Percentiles rank a stretch among this genome's conserved stretches.
These are phyloP conservation scores for Phytopythium litorale DNA, from an alignment of 352 stramenopile genomes.

Conservation along the genomic window DNA sequence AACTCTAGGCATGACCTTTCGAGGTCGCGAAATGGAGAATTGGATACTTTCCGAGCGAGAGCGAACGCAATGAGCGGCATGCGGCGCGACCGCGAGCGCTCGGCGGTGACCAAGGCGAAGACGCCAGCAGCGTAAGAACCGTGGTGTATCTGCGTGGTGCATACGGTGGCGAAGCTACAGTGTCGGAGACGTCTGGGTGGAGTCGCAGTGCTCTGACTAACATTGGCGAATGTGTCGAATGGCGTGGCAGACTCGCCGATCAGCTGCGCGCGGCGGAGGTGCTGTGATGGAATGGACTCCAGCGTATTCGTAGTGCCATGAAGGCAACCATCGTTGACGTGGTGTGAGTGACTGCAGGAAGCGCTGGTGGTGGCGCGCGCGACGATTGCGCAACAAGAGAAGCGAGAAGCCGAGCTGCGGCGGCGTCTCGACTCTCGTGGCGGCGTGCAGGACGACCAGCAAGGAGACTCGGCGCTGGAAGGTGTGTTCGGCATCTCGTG, in stretches of 20 bases:
- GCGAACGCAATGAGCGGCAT: neutral
- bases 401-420: slow-evolving; percentile 54
- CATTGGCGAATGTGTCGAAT: neutral
- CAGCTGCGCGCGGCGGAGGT: slow-evolving; percentile 53
- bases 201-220: too few relatives aligned
- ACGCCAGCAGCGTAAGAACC: neutral
- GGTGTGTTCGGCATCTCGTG: too few relatives aligned
- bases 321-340: neutral
- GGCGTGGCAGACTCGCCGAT: slow-evolving; percentile 34
- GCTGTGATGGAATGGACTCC: neutral
- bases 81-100: neutral
- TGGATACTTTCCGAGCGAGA: neutral
- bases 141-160: too few relatives aligned
- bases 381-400: slow-evolving; percentile 61
- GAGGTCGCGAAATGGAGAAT: neutral
- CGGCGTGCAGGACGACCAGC: too few relatives aligned
- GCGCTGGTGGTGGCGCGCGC: slow-evolving; percentile 43
- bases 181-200: too few relatives aligned
- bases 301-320: too few relatives aligned
- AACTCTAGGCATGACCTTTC: slow-evolving; percentile 4
- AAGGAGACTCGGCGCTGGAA: slow-evolving; percentile 37
- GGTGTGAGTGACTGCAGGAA: slow-evolving; percentile 22
- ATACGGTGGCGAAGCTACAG: too few relatives aligned
- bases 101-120: neutral
- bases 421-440: slow-evolving; percentile 25